These are phyloP conservation scores for Penicillium expansum DNA, from an alignment of 2,329 filamentous ascomycete species.

Conservation along the genomic window DNA sequence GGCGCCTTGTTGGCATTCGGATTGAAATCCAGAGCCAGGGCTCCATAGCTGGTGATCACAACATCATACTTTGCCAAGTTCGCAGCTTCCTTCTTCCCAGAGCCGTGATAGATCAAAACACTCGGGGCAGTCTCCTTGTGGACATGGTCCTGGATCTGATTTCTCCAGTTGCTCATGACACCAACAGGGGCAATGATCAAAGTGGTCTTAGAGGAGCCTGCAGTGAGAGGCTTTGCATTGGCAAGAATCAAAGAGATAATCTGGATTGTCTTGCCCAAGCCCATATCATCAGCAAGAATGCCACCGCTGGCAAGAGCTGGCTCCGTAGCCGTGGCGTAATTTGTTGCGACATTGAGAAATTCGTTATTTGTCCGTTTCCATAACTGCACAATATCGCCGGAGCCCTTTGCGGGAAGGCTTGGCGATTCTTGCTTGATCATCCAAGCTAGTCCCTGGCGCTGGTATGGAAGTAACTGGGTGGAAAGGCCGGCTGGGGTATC, in stretches of 20 bases:
- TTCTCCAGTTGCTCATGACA: constrained; percentile 88
- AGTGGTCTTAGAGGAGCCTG: constrained; percentile 58
- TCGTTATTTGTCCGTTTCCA: constrained; percentile 61
- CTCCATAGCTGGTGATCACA: constrained; percentile 82
- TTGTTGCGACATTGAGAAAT: constrained; percentile 69
- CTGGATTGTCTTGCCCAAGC: constrained; percentile 83
- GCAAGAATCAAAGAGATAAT: constrained; percentile 74
- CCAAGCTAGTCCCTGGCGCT: constrained; percentile 77
- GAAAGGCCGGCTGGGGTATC: constrained; percentile 63
- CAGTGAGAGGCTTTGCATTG: constrained; percentile 45
- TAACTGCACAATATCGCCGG: constrained; percentile 67
- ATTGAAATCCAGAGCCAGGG: constrained; percentile 65
- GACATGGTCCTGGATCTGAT: constrained; percentile 73
- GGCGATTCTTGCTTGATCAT: constrained; percentile 74
- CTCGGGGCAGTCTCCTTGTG: constrained; percentile 60
- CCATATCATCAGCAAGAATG: constrained; percentile 91
- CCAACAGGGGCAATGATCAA: constrained; percentile 78
- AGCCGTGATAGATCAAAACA: constrained; percentile 72
- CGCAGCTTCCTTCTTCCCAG: constrained; percentile 54
- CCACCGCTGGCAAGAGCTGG: constrained; percentile 73
- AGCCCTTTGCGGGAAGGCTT: constrained; percentile 57
- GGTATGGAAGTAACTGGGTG: constrained; percentile 73
- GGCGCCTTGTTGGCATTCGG: constrained; percentile 46
- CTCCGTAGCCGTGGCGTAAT: constrained; percentile 57
- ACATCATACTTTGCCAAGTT: constrained; percentile 68